Evolutionary conservation across 257 asterid species (phyloP).

Genomic region (Przewalskia tangutica): DNA sequence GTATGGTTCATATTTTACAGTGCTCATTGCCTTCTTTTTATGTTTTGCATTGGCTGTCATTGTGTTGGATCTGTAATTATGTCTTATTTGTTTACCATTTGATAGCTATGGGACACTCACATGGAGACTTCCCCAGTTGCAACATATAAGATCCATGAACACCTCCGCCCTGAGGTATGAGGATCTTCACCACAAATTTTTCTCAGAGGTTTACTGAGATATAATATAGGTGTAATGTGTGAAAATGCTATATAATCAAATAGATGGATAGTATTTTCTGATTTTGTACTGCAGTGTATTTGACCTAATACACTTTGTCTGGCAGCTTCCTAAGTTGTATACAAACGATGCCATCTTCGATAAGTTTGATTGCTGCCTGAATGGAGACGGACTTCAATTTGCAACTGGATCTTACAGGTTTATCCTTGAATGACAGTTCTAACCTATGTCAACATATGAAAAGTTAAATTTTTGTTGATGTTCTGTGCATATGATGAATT

Average conservation of each 20-base stretch:
- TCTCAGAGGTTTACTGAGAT: neutral
- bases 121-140: slow-evolving; percentile 97
- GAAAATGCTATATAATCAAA: neutral
- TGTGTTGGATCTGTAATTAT: neutral
- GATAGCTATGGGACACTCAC: slow-evolving; percentile 93
- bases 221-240: neutral
- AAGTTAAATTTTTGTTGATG: neutral
- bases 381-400: slow-evolving; percentile 81
- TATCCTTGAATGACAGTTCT: neutral
- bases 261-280: neutral
- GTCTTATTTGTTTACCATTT: slow-evolving; percentile 4
- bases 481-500: neutral
- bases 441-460: neutral
- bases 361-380: slow-evolving; percentile 94
- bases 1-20: neutral
- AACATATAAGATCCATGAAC: slow-evolving; percentile 90
- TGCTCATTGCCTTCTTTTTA: neutral
- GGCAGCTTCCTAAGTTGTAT: slow-evolving; percentile 80
- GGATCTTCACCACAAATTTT: neutral
- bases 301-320: neutral
- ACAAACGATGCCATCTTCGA: slow-evolving; percentile 94
- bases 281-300: neutral
- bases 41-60: neutral
- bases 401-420: slow-evolving; percentile 99
- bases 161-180: slow-evolving; percentile 86